Evolutionary conservation across 495 filamentous ascomycete genomes (phyloP).

Genomic region (Staphylotrichum longicolle): DNA sequence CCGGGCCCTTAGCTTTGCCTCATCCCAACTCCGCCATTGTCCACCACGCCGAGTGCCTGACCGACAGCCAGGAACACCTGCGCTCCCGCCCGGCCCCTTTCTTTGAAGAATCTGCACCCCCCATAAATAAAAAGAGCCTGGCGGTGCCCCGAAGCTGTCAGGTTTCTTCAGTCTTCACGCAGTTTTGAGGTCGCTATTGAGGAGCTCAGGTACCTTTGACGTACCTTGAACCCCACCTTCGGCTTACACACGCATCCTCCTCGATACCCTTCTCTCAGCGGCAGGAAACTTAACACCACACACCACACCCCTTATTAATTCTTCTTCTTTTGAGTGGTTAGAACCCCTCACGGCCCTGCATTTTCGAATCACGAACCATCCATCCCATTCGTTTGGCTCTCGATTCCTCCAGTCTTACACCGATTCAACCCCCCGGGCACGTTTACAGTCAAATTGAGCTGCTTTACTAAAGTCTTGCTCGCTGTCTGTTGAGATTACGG

Average conservation of each 20-base stretch:
- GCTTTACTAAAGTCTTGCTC: too few relatives aligned
- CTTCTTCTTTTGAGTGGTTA: conserved; percentile 10
- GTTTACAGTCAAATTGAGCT: too few relatives aligned
- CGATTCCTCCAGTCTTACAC: too few relatives aligned
- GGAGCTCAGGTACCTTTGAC: conserved; percentile 37
- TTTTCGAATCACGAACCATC: not conserved
- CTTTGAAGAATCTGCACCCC: not conserved
- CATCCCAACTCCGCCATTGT: conserved; percentile 25
- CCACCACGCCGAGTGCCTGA: conserved; percentile 6
- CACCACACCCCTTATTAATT: too few relatives aligned
- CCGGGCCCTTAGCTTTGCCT: conserved; percentile 26
- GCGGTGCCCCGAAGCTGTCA: conserved; percentile 23
- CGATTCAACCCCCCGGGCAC: too few relatives aligned
- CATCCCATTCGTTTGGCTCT: not conserved
- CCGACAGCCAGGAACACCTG: conserved; percentile 5
- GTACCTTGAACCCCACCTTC: conserved; percentile 29
- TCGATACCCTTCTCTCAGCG: conserved; percentile 1
- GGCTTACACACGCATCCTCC: conserved; percentile 1
- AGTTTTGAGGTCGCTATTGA: conserved; percentile 44
- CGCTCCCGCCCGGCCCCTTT: not conserved
- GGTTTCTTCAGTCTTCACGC: conserved; percentile 23
- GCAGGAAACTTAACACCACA: too few relatives aligned
- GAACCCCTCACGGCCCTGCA: conserved; percentile 13
- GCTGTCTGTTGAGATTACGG: too few relatives aligned
- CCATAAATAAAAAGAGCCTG: conserved; percentile 35